Conservation (phyloP, 2,329 filamentous ascomycete species). For the Drechslera avenae region DNA sequence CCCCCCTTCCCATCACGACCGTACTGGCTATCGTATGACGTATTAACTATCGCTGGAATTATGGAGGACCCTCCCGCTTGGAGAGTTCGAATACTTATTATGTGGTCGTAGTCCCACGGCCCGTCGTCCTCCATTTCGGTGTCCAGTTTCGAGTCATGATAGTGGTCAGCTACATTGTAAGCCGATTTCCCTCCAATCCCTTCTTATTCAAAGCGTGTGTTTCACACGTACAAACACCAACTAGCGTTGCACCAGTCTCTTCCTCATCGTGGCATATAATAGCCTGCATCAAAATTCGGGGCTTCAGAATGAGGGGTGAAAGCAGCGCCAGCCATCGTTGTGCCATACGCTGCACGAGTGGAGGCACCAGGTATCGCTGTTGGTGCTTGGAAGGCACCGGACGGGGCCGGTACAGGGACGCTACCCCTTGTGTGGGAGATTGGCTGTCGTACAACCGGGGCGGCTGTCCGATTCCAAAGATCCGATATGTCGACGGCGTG, state of each 20-base stretch:
- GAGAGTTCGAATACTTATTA: no score
- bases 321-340: background rate
- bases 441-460: background rate
- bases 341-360: slow-evolving; percentile 7
- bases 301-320: slow-evolving; percentile 1
- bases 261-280: slow-evolving; percentile 6
- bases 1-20: no score
- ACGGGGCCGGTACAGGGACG: background rate
- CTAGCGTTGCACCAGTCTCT: background rate
- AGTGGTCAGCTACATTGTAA: background rate
- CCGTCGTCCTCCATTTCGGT: background rate
- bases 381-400: slow-evolving; percentile 1
- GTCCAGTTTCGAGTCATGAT: background rate
- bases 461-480: slow-evolving; percentile 9
- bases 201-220: no score
- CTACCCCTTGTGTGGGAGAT: background rate
- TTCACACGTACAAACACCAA: background rate
- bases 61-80: no score
- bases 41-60: no score
- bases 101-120: no score
- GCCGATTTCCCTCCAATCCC: background rate
- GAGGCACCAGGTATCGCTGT: background rate
- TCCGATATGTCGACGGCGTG: slow-evolving; percentile 20
- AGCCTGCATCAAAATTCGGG: slow-evolving; percentile 3
- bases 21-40: no score